phyloP scores from a whole-genome alignment of 352 stramenopile species.

The Phytophthora hibernalis region DNA sequence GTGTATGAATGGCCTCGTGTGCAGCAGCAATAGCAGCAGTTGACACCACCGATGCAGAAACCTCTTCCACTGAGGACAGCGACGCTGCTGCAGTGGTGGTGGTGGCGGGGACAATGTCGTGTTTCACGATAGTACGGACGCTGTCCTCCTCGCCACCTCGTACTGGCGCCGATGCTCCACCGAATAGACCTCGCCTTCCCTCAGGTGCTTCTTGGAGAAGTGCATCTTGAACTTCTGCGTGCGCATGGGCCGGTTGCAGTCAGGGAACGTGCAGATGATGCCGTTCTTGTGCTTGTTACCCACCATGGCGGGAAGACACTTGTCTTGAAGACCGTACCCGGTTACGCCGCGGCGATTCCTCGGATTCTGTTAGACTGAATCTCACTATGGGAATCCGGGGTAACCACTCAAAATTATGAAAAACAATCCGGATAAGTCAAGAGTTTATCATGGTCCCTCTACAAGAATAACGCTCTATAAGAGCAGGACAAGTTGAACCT shows the following conservation, averaged over 20 bases:
- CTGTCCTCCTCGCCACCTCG: slow-evolving; percentile 78
- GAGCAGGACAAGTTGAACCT: slow-evolving; percentile 7
- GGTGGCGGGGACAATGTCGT: slow-evolving; percentile 12
- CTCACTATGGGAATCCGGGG: neutral
- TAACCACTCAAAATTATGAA: neutral
- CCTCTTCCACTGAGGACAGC: slow-evolving; percentile 7
- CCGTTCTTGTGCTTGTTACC: slow-evolving; percentile 92
- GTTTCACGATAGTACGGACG: slow-evolving; percentile 13
- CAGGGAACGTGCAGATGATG: slow-evolving; percentile 84
- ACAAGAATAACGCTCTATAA: slow-evolving; percentile 23
- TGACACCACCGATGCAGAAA: neutral
- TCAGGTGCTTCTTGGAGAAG: slow-evolving; percentile 81
- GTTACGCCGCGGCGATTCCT: slow-evolving; percentile 14
- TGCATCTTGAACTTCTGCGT: slow-evolving; percentile 91
- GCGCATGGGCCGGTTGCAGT: slow-evolving; percentile 86
- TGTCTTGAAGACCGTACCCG: slow-evolving; percentile 5
- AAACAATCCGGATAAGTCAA: no score
- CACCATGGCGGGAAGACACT: slow-evolving; percentile 50
- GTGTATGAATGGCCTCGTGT: slow-evolving; percentile 14
- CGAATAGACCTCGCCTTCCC: slow-evolving; percentile 79
- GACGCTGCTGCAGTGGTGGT: slow-evolving; percentile 6
- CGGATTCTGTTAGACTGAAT: neutral
- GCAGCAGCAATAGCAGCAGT: slow-evolving; percentile 3
- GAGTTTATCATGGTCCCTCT: slow-evolving; percentile 32
- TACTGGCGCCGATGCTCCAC: slow-evolving; percentile 80